Base-by-base conservation (phyloP, 495 filamentous ascomycete genomes). In the Gamarada debralockiae region DNA sequence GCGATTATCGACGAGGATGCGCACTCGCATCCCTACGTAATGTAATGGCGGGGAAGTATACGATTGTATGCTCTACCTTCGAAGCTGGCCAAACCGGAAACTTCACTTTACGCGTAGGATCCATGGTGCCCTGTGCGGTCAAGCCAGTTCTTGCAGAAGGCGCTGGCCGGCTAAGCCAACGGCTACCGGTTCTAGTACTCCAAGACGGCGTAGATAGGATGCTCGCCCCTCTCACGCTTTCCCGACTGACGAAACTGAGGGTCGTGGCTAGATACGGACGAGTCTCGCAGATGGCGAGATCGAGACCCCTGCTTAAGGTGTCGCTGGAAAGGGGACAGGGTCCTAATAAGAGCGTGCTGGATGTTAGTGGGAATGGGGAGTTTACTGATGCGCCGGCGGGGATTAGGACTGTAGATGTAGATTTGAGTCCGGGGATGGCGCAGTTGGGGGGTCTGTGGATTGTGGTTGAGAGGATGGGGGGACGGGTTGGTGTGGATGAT, bases 11-110 rank as follows among this genome's bases (percentile, higher is more conserved):
- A 27, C 84, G 83, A 10, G 87, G 86, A 23, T 87, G 85, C 59
- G 89, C 86, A 5, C 67, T 89, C 31, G 83, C 84, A 3, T 80
- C 86, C 48, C 65, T 79, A 12, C 64, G 67, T 13, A 64, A 63
- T 6, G 66, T 92, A 7, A 76, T 78, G 22, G 66, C 73, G 2
- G 92, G 92, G 2, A 76, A 73, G 0, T 97, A 97, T 68, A 96
- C 90, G 0, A 76, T 96, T 41, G 83, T 97, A 10, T 86, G 82
- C 58, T 91, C 86, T 7, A 96, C 93, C 1, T 97, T 95, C 63
- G 89, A 95, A 39, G 78, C 84, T 0, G 82, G 82, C 24, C 86
- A 92, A 62, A 67, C 80, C 2, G 90, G 81, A 2, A 74, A 73
- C n/a, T 97, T 95, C 68, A 81, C 74, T 2, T 73, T 98, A 22